phyloP scores from a whole-genome alignment of 768 basidiomycete genomes.

The Phanerodontia chrysosporium region DNA sequence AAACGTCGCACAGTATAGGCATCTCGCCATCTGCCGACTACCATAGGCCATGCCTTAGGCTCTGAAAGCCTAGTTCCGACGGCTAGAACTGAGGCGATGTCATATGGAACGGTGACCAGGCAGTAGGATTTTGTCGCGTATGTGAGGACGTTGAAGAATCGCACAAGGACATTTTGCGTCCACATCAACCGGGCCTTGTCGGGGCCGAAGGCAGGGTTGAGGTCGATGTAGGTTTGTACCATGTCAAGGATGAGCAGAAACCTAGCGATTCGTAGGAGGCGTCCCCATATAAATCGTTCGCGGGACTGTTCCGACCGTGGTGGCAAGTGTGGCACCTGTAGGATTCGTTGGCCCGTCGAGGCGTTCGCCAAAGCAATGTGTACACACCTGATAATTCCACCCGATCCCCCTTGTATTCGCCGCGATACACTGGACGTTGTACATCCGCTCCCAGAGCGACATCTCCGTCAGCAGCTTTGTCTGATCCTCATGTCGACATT shows the following conservation, averaged over 20 bases:
- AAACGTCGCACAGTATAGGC: conserved; percentile 18
- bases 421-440: conserved; percentile 7
- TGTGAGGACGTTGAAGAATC: background rate
- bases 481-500: background rate
- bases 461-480: background rate
- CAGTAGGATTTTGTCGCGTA: conserved; percentile 5
- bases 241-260: conserved; percentile 10
- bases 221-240: conserved; percentile 4
- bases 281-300: conserved; percentile 4
- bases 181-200: background rate
- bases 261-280: conserved; percentile 3
- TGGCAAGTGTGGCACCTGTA: conserved; percentile 13
- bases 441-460: conserved; percentile 6
- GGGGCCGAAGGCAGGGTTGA: background rate
- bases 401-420: conserved; percentile 15
- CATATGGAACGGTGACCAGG: conserved; percentile 10
- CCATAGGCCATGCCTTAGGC: conserved; percentile 17
- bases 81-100: background rate
- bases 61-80: conserved; percentile 10
- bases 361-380: background rate
- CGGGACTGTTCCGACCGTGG: conserved; percentile 5
- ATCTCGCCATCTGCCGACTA: conserved; percentile 14
- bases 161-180: conserved; percentile 3
- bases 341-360: background rate
- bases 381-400: conserved; percentile 16